phyloP scores from a whole-genome alignment of 106 monocot species.

The Dioscorea alata region DNA sequence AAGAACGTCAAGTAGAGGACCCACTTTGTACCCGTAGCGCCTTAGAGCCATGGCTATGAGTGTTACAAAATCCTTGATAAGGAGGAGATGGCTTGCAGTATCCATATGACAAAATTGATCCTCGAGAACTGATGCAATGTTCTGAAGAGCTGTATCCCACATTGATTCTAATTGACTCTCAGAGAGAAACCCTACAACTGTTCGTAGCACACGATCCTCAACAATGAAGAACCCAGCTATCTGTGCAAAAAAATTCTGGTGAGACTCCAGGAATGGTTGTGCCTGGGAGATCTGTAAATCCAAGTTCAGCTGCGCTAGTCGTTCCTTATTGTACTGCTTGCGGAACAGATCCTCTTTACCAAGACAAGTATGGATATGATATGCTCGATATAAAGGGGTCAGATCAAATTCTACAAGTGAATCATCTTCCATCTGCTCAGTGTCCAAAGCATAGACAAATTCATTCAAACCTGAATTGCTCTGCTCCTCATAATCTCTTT shows the following conservation, averaged over 20 bases:
- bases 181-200: slow-evolving; percentile 3
- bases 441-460: slow-evolving; percentile 11
- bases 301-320: slow-evolving; percentile 12
- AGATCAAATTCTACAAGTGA: slow-evolving; percentile 6
- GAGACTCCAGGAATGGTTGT: slow-evolving; percentile 14
- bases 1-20: slow-evolving; percentile 8
- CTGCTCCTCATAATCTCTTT: slow-evolving; percentile 21
- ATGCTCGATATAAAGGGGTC: slow-evolving; percentile 10
- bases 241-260: slow-evolving; percentile 15
- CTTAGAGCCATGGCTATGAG: slow-evolving; percentile 2
- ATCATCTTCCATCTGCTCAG: slow-evolving; percentile 2
- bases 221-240: slow-evolving; percentile 16
- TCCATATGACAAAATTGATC: slow-evolving; percentile 11
- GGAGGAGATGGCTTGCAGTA: slow-evolving; percentile 14
- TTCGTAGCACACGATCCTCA: slow-evolving; percentile 15
- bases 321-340: slow-evolving; percentile 12
- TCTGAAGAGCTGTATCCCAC: slow-evolving; percentile 9
- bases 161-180: slow-evolving; percentile 11
- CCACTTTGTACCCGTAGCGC: slow-evolving; percentile 8
- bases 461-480: neutral
- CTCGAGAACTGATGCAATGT: slow-evolving; percentile 15
- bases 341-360: slow-evolving; percentile 11
- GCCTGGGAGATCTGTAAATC: slow-evolving; percentile 9
- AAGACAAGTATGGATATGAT: slow-evolving; percentile 18
- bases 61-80: slow-evolving; percentile 11